A percentile compares a stretch with the other conserved stretches of the same genome.
Evolutionary conservation across 805 yeast genomes (phyloP).

Genomic region (Jamesozyma gamospora): DNA sequence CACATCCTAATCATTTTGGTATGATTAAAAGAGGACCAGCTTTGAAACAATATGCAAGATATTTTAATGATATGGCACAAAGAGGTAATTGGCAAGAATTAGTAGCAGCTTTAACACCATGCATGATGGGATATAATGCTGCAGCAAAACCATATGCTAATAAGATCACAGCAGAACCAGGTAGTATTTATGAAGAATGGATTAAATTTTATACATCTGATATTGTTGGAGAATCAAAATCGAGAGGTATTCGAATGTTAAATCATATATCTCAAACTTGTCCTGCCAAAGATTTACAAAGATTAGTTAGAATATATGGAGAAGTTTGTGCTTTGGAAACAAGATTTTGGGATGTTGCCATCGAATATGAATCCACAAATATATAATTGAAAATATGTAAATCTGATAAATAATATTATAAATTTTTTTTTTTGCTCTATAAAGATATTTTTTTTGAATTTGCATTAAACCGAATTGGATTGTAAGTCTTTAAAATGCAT

Average conservation of each 20-base stretch:
- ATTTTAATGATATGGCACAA: slow-evolving; percentile 43
- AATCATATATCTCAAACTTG: not conserved
- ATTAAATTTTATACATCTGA: not conserved
- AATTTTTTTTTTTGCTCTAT: too few relatives aligned
- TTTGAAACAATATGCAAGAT: slow-evolving; percentile 51
- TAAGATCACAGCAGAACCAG: not conserved
- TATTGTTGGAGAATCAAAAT: not conserved
- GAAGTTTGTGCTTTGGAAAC: slow-evolving; percentile 1
- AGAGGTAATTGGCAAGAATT: slow-evolving; percentile 53
- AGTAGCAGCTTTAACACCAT: slow-evolving; percentile 63
- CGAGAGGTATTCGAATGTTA: not conserved
- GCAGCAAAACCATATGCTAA: not conserved
- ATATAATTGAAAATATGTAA: not conserved
- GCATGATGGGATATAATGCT: slow-evolving; percentile 22
- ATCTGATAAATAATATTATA: too few relatives aligned
- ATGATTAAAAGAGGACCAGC: slow-evolving; percentile 44
- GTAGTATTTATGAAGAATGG: slow-evolving; percentile 1
- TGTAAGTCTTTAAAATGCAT: too few relatives aligned
- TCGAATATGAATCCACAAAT: not conserved
- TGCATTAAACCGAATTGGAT: too few relatives aligned
- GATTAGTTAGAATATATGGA: not conserved
- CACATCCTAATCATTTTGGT: slow-evolving; percentile 37
- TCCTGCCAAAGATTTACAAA: not conserved
- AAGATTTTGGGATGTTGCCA: slow-evolving; percentile 1
- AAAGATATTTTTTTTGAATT: too few relatives aligned